Conservation (phyloP, 75 land plant species). For the Azolla pinnata region DNA sequence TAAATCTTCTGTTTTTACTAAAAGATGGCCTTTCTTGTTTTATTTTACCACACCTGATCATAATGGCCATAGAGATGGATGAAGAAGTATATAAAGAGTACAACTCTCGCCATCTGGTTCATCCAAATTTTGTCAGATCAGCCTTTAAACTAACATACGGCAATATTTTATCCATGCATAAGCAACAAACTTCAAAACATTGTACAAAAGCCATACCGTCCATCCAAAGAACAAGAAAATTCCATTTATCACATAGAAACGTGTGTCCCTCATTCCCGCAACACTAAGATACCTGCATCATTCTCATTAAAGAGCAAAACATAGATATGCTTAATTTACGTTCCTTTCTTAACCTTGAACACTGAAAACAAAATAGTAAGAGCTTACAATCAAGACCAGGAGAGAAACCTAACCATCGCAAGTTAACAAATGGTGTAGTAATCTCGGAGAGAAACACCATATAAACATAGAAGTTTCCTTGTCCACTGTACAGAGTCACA, state of each 20-base stretch:
- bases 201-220: conserved; percentile 40
- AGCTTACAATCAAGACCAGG: no score
- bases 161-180: not conserved
- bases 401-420: conserved; percentile 62
- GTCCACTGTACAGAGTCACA: conserved; percentile 47
- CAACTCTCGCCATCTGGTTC: conserved; percentile 36
- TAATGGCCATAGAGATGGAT: conserved; percentile 48
- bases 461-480: conserved; percentile 59
- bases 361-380: not conserved
- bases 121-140: not conserved
- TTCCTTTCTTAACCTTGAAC: not conserved
- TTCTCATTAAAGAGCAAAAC: conserved; percentile 1
- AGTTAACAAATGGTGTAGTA: conserved; percentile 83
- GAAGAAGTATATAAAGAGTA: conserved; percentile 52
- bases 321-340: not conserved
- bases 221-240: conserved; percentile 55
- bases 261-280: conserved; percentile 48
- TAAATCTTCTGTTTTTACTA: no score
- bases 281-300: conserved; percentile 52
- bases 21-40: no score
- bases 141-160: not conserved
- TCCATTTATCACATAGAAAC: conserved; percentile 49
- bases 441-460: conserved; percentile 65
- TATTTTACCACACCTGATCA: conserved; percentile 47
- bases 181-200: conserved; percentile 1